Evolutionary conservation across 345 rosid species (phyloP).

Genomic region (Rhodomyrtus tomentosa): DNA sequence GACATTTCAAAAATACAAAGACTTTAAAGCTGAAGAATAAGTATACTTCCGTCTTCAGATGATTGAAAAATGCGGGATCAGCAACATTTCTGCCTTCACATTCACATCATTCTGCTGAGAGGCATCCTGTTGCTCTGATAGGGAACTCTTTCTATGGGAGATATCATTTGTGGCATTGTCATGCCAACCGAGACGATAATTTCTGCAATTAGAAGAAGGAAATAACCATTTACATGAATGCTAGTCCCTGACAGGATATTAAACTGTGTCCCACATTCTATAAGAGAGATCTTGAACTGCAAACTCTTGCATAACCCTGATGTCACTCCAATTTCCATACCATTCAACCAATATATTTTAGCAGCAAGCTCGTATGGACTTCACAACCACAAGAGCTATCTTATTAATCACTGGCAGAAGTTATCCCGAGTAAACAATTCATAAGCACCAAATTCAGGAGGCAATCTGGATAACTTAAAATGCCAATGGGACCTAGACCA

Average conservation of each 20-base stretch:
- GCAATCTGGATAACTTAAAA: not conserved
- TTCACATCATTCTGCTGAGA: constrained; percentile 37
- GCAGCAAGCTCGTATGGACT: not conserved
- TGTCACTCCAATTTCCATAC: not conserved
- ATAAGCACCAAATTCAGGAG: not conserved
- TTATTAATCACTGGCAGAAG: not conserved
- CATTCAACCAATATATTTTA: not conserved
- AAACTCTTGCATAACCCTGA: not conserved
- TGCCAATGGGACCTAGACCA: not conserved
- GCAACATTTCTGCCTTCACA: constrained; percentile 7
- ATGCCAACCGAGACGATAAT: constrained; percentile 80
- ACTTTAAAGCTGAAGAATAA: not conserved
- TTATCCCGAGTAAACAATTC: not conserved
- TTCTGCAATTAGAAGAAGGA: constrained; percentile 25
- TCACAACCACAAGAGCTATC: not conserved
- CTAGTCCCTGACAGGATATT: not conserved
- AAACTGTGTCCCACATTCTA: not conserved
- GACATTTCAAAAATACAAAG: not conserved
- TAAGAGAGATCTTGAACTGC: not conserved
- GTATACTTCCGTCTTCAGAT: not conserved
- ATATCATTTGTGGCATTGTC: constrained; percentile 79
- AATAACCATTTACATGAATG: not conserved
- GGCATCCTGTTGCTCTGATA: constrained; percentile 43
- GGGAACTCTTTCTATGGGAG: constrained; percentile 39
- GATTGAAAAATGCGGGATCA: not conserved